Evolutionary conservation across 352 stramenopile species (phyloP).

Genomic region (Aphanomyces euteiches): DNA sequence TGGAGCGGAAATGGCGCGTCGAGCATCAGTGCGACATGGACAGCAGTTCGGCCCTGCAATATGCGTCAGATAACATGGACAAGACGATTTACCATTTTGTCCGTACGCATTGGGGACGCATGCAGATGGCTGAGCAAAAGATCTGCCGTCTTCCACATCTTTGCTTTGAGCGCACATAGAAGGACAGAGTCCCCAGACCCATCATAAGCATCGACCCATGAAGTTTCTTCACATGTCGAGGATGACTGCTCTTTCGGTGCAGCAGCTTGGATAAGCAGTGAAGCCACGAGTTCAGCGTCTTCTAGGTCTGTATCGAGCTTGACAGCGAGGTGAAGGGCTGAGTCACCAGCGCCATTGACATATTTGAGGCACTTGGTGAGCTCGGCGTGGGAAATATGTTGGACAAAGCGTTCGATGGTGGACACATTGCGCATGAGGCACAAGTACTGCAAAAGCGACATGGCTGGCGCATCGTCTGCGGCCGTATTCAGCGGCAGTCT

Average conservation of each 20-base stretch:
- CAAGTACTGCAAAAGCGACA: constrained; percentile 71
- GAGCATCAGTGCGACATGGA: constrained; percentile 67
- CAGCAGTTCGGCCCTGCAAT: constrained; percentile 42
- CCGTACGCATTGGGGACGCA: constrained; percentile 44
- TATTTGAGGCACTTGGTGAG: constrained; percentile 35
- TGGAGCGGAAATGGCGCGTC: constrained; percentile 46
- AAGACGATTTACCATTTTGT: constrained; percentile 32
- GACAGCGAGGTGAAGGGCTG: constrained; percentile 64
- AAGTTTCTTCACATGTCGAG: too few relatives aligned
- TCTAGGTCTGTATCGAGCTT: constrained; percentile 38
- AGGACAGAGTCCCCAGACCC: constrained; percentile 45
- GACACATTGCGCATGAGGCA: constrained; percentile 49
- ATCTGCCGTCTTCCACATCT: constrained; percentile 57
- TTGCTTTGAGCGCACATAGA: constrained; percentile 55
- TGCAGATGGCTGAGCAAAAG: constrained; percentile 41
- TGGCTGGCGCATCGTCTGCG: constrained; percentile 45
- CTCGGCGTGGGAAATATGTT: constrained; percentile 26
- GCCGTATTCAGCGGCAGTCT: constrained; percentile 37
- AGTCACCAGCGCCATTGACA: constrained; percentile 58
- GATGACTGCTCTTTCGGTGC: constrained; percentile 13
- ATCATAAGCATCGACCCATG: too few relatives aligned
- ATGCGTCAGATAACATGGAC: neutral
- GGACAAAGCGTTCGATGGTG: constrained; percentile 40
- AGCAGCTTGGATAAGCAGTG: constrained; percentile 45
- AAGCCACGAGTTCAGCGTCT: constrained; percentile 38